Evolutionary conservation across 306 rosid genomes (phyloP), one percentile per base, ranked within the genome.

Genomic region (Fagus crenata): DNA sequence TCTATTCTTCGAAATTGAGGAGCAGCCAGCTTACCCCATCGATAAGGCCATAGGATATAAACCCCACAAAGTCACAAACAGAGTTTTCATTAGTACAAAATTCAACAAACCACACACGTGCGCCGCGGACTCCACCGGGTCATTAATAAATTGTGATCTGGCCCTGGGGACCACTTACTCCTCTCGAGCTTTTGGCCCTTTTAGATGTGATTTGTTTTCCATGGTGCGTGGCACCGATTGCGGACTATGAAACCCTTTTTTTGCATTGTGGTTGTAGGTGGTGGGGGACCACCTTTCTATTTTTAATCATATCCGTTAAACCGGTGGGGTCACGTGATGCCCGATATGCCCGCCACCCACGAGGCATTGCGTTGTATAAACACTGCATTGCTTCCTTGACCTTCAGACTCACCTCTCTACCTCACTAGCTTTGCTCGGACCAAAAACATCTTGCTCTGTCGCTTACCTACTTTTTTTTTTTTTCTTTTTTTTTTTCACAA

Each of bases 291-390:
- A 8, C 22, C 8, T 36, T 18, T 1, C 2, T 15, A 5, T 49
- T 32, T 32, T 51, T 65, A 71, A 78, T 85, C 77, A 69, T 53
- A 77, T 75, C 73, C 69, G 64, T 69, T 67, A 72, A 76, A 79
- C 55, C 68, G 72, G 85, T n/a, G 70, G 85, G 78, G 72, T 56
- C 81, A 70, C 69, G 74, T 77, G 85, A 70, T 74, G 80, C 60
- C 74, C 82, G 77, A 74, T 71, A n/a, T 74, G 87, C 67, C 71
- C 49, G 82, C 83, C 85, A 84, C 81, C 78, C 79, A 80, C 63
- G 81, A 58, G 84, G 81, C 87, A 64, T 5, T 61, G 53, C 18
- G 28, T 76, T 71, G 51, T 41, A 8, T 58, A 31, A 46, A 31
- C 36, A 56, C 28, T 15, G 31, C 28, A 55, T 55, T 55, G 61